These are phyloP conservation scores for Capsicum baccatum DNA, from an alignment of 257 asterid species.

Conservation along the genomic window DNA sequence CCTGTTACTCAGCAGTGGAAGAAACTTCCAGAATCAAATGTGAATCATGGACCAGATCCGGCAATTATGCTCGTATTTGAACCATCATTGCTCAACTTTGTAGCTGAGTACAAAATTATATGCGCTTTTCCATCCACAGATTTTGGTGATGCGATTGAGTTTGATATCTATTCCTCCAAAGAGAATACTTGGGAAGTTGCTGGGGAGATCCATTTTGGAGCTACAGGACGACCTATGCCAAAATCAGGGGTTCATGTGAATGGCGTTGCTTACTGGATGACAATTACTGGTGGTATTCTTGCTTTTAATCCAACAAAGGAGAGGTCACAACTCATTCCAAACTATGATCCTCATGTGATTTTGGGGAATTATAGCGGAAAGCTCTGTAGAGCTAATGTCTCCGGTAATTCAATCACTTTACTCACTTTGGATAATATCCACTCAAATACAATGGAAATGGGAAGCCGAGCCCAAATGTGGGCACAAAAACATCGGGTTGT, in stretches of 20 bases:
- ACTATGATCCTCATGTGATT: not conserved
- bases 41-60: slow-evolving; percentile 51
- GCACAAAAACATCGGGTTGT: not conserved
- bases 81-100: slow-evolving; percentile 60
- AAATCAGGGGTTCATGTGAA: slow-evolving; percentile 49
- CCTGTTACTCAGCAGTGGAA: slow-evolving; percentile 52
- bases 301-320: slow-evolving; percentile 52
- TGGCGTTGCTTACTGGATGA: slow-evolving; percentile 50
- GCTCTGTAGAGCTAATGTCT: slow-evolving; percentile 37
- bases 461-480: slow-evolving; percentile 36
- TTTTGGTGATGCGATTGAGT: slow-evolving; percentile 63
- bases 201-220: slow-evolving; percentile 53
- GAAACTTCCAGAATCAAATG: slow-evolving; percentile 55
- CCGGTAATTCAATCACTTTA: not conserved
- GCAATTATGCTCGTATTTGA: slow-evolving; percentile 47
- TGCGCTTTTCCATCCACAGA: slow-evolving; percentile 54
- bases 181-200: slow-evolving; percentile 53
- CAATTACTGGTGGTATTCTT: slow-evolving; percentile 31
- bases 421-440: slow-evolving; percentile 38
- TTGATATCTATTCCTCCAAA: slow-evolving; percentile 55
- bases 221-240: slow-evolving; percentile 19
- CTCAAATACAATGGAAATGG: slow-evolving; percentile 49
- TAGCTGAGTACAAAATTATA: slow-evolving; percentile 51
- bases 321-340: slow-evolving; percentile 42
- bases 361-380: slow-evolving; percentile 47